phyloP scores from a whole-genome alignment of 495 filamentous ascomycete species.

The Xylaria venustula region DNA sequence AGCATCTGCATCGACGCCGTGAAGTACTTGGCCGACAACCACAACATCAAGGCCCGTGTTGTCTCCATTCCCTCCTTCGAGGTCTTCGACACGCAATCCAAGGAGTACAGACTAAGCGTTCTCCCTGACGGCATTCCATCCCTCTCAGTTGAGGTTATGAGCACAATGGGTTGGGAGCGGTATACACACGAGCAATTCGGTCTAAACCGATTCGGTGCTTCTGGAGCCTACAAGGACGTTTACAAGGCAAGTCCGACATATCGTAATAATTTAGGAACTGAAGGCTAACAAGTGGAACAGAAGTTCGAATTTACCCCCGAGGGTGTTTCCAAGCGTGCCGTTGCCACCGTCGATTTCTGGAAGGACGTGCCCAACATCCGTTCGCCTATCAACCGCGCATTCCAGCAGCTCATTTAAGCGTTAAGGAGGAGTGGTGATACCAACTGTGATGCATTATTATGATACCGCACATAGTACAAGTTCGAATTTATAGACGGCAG shows the following conservation, averaged over 20 bases:
- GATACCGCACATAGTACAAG: conserved; percentile 10
- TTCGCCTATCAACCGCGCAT: conserved; percentile 93
- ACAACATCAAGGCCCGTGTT: conserved; percentile 84
- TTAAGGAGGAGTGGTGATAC: background rate
- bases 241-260: conserved; percentile 69
- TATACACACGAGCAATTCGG: conserved; percentile 99
- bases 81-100: conserved; percentile 91
- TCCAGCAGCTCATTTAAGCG: conserved; percentile 75
- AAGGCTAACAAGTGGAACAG: conserved; percentile 48
- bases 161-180: conserved; percentile 92
- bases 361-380: conserved; percentile 85
- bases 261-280: background rate
- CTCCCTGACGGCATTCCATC: conserved; percentile 94
- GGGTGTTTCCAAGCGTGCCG: conserved; percentile 90
- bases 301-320: conserved; percentile 99
- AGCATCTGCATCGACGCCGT: conserved; percentile 88
- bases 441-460: background rate
- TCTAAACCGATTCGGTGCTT: conserved; percentile 96
- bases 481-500: conserved; percentile 11
- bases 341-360: conserved; percentile 92
- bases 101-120: conserved; percentile 88
- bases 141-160: conserved; percentile 91
- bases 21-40: conserved; percentile 84
- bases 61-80: conserved; percentile 97
- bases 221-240: conserved; percentile 94